Conservation (phyloP, 2,329 filamentous ascomycete species). For the Ceratocystis cubensis region DNA sequence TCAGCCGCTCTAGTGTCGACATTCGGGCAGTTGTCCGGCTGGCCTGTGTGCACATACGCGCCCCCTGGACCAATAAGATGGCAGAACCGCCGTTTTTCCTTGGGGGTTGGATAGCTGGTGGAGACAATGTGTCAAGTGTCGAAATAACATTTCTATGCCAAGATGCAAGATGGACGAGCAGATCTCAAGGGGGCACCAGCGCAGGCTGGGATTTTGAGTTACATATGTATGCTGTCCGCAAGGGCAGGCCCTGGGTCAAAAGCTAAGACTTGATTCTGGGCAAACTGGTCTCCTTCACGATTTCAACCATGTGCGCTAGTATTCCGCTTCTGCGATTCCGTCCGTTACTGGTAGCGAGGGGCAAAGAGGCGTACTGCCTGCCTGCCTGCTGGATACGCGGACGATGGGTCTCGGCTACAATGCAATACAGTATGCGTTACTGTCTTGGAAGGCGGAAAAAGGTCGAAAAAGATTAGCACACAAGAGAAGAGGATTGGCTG, state of each 20-base stretch:
- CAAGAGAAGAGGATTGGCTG: not conserved
- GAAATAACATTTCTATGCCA: conserved; percentile 25
- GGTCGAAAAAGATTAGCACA: not conserved
- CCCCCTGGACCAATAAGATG: conserved; percentile 28
- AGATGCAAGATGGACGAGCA: conserved; percentile 30
- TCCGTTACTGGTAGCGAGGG: conserved; percentile 24
- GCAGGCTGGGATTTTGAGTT: conserved; percentile 25
- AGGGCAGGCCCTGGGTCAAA: conserved; percentile 21
- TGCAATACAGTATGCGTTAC: conserved; percentile 23
- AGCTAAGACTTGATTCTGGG: conserved; percentile 23
- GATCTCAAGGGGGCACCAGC: conserved; percentile 30
- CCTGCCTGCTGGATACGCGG: conserved; percentile 18
- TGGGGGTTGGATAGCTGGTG: not conserved
- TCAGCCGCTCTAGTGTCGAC: conserved; percentile 29
- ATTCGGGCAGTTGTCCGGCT: conserved; percentile 27
- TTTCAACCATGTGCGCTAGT: conserved; percentile 30
- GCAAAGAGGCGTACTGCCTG: conserved; percentile 25
- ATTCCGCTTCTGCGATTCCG: conserved; percentile 26
- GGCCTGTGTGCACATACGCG: conserved; percentile 32
- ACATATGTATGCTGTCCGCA: conserved; percentile 18
- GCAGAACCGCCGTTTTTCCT: not conserved
- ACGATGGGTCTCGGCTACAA: conserved; percentile 25
- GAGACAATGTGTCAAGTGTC: conserved; percentile 9
- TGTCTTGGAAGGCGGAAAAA: conserved; percentile 16
- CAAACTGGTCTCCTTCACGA: conserved; percentile 33